Evolutionary conservation across 2,329 filamentous ascomycete species (phyloP), one percentile per base, ranked within the genome.

Genomic region (Chrysosporium keratinophilum): DNA sequence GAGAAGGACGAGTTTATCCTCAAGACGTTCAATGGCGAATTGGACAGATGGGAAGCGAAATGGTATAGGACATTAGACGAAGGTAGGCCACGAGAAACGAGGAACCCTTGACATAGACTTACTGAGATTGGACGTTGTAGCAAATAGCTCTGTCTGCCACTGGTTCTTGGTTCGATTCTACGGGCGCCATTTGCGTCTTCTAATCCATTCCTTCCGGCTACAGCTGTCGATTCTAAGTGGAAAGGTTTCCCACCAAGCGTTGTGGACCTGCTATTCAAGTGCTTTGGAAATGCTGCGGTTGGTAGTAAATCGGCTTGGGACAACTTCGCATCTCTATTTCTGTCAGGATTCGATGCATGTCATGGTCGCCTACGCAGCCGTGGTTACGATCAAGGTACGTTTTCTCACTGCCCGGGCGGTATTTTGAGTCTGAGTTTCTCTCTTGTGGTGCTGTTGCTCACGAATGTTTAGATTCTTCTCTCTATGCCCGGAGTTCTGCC

Each of bases 291-390:
- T 65, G 64, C 57, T 72, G 3, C 61, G 63, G 17, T 53, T 70
- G 17, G 66, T 71, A 15, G 62, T 63, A 14, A 49, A 59, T 45
- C 50, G 58, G 4, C 58, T 60, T 14, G 48, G 60, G 12, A 59
- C 64, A 47, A 55, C 65, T 0, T 63, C 65, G 2, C 63, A 64
- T 42, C 59, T 73, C 0, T 71, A 68, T 54, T 73, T 71, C 57
- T 67, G 65, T 2, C 70, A 73, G 56, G 70, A 72, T 50, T 71
- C 70, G 1, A 61, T 73, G 4, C 70, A 73, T 56, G 68, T 71
- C 12, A 72, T 72, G 70, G 67, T 66, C 14, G 70, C 70, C 2
- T 71, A 73, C 55, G 65, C 67, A n/a, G 67, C 69, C 11, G 66
- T 69, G 2, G 70, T 71, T 50, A 58, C 71, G 1, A 64, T 71